phyloP scores from a whole-genome alignment of 306 rosid species.

The Lathyrus sativus region DNA sequence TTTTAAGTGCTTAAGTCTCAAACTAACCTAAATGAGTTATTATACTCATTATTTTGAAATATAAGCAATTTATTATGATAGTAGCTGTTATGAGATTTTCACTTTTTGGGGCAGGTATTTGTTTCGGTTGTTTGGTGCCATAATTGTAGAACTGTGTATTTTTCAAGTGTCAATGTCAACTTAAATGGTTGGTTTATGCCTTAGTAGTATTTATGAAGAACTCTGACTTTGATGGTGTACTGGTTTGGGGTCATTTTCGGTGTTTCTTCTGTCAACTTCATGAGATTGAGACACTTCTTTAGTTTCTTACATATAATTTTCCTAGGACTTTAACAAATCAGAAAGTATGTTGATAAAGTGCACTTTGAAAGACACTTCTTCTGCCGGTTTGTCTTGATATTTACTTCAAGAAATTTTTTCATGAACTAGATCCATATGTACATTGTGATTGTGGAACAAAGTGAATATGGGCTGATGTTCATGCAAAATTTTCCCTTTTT shows the following conservation, averaged over 20 bases:
- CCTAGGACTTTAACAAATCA: not conserved
- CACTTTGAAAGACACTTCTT: constrained; percentile 7
- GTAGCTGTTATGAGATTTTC: constrained; percentile 11
- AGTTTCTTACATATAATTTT: not conserved
- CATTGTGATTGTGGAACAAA: not conserved
- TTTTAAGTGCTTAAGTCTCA: not conserved
- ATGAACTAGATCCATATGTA: constrained; percentile 1
- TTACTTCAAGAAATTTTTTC: constrained; percentile 16
- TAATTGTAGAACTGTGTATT: constrained; percentile 14
- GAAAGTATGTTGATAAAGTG: not conserved
- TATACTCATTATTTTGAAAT: constrained; percentile 2
- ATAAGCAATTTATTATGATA: not conserved
- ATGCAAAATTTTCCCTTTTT: constrained; percentile 3
- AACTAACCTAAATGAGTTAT: not conserved
- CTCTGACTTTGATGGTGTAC: constrained; percentile 6
- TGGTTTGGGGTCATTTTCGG: constrained; percentile 19
- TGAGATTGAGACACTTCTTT: constrained; percentile 21
- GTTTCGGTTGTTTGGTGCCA: constrained; percentile 24
- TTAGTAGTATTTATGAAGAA: not conserved
- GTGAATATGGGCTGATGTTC: constrained; percentile 4
- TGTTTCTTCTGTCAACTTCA: constrained; percentile 19
- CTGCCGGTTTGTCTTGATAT: constrained; percentile 5
- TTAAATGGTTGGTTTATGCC: constrained; percentile 25
- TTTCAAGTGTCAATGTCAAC: constrained; percentile 22
- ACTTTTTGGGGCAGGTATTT: constrained; percentile 15